Base-by-base conservation (phyloP, 2,329 filamentous ascomycete genomes). In the Fusarium tanahbumbuense region DNA sequence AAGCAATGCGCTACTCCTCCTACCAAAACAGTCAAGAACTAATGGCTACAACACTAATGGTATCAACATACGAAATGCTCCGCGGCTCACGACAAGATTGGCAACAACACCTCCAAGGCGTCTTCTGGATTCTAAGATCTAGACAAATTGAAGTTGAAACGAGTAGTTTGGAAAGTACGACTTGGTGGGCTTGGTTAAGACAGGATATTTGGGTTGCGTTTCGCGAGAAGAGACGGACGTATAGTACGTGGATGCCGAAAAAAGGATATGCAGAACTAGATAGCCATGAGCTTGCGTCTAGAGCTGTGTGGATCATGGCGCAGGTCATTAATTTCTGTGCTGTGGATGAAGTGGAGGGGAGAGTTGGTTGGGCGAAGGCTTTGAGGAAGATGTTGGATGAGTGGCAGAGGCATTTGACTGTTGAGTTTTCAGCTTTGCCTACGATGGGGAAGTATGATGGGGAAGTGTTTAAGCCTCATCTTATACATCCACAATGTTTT, bases 21-120 rank as follows among this genome's bases (percentile, higher is more conserved):
- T 91, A 90, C 72, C 86, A 85, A 8, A 84, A 83, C 48, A 88
- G 85, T 28, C 81, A 82, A 15, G 88, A 91, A 72, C 79, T 91
- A 0, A 81, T 89, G 28, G 85, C 86, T 0, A 91, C 88, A 0
- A 84, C 87, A 0, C 78, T 90, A 1, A 81, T 90, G 18, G 86
- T 91, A 30, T 89, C 86, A 15, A 87, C 87, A 0, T 91, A 90
- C 68, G 88, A 91, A 76, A 91, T 91, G 88, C 84, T 90, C n/a
- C 86, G 89, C 55, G 85, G 84, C 2, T 71, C 70, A 1, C 54
- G 60, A 0, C 84, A 20, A 73, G 85, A 76, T 46, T 91, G 89
- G 88, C 86, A 90, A 64, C 80, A 87, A 4, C 88, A 91, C 73
- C 79, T 91, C 0, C 87, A 89, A 72, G 88, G 88, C 0, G 87